These are phyloP conservation scores for Ceratobasidium sp. DNA, from an alignment of 1,284 basidiomycete genomes.

Conservation along the genomic window DNA sequence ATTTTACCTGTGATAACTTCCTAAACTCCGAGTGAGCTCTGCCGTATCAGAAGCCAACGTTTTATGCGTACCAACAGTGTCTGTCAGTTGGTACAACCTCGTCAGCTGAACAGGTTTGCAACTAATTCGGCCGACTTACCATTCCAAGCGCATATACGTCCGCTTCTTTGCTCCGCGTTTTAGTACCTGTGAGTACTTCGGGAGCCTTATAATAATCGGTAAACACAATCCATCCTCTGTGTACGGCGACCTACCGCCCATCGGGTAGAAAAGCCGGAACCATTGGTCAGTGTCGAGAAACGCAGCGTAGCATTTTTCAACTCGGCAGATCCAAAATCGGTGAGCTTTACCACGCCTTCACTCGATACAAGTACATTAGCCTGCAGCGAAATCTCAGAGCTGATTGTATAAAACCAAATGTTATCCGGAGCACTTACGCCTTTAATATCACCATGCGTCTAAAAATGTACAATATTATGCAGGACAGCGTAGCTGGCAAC, in stretches of 20 bases:
- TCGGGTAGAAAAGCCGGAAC: neutral
- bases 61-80: neutral
- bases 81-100: neutral
- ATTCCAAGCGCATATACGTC: too few relatives aligned
- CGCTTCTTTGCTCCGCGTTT: neutral
- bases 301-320: neutral
- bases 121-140: neutral
- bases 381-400: neutral
- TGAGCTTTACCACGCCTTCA: neutral
- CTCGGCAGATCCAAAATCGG: neutral
- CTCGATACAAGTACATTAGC: conserved; percentile 5
- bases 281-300: neutral
- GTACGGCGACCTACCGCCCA: neutral
- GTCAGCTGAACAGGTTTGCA: neutral
- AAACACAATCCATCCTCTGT: neutral
- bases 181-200: neutral
- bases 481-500: neutral
- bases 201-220: neutral
- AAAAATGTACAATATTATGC: neutral
- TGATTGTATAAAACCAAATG: too few relatives aligned
- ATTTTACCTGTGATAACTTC: neutral
- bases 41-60: neutral
- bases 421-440: neutral
- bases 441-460: conserved; percentile 7
- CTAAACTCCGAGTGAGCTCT: neutral